phyloP scores from a whole-genome alignment of 2,329 filamentous ascomycete species.

The Sphaerulina populicola region DNA sequence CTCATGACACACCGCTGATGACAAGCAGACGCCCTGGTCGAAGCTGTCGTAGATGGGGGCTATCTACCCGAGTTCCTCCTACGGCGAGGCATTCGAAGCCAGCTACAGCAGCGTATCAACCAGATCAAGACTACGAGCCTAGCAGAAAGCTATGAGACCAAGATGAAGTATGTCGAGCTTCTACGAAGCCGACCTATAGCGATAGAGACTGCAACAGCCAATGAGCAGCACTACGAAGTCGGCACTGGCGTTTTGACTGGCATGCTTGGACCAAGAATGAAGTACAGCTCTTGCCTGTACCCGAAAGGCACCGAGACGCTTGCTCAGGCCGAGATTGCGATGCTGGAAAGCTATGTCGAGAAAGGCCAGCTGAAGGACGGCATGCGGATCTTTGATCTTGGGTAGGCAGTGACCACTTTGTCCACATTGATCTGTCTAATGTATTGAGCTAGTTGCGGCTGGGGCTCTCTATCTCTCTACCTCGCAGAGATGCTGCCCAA shows the following conservation, averaged over 20 bases:
- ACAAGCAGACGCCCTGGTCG: slow-evolving; percentile 34
- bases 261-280: slow-evolving; percentile 61
- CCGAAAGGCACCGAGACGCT: slow-evolving; percentile 55
- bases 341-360: slow-evolving; percentile 56
- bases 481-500: slow-evolving; percentile 58
- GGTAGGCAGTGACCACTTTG: slow-evolving; percentile 35
- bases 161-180: slow-evolving; percentile 55
- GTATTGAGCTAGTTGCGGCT: slow-evolving; percentile 50
- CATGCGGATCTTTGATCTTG: slow-evolving; percentile 55
- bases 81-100: slow-evolving; percentile 57
- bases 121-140: slow-evolving; percentile 50
- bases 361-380: slow-evolving; percentile 53
- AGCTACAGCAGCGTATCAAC: slow-evolving; percentile 53
- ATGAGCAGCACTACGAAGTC: slow-evolving; percentile 66
- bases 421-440: background rate
- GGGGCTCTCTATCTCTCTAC: slow-evolving; percentile 58
- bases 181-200: slow-evolving; percentile 57
- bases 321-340: slow-evolving; percentile 56
- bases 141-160: slow-evolving; percentile 47
- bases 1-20: slow-evolving; percentile 1
- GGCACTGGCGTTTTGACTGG: slow-evolving; percentile 55
- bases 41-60: slow-evolving; percentile 56
- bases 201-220: slow-evolving; percentile 57
- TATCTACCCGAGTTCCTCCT: slow-evolving; percentile 56
- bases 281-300: slow-evolving; percentile 63